Evolutionary conservation across 1,284 basidiomycete genomes (phyloP), one percentile per base, ranked within the genome.

Genomic region (Grifola frondosa): DNA sequence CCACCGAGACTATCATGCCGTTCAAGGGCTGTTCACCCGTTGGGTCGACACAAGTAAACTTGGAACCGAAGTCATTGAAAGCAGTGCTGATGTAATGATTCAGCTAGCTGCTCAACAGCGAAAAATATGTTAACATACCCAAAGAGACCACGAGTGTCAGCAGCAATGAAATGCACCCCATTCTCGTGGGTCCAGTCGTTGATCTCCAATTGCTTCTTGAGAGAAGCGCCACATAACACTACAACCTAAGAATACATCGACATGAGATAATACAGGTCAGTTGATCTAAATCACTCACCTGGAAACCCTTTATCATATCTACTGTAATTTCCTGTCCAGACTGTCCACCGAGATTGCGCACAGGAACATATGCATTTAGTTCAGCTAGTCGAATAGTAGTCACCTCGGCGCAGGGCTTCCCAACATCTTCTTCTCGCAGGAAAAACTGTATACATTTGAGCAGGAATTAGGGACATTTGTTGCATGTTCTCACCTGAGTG

Each of bases 1-100:
- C 84, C 21, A 97, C 80, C 38, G 91, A 90, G 12, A 95, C 94
- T 47, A 99, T 87, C 93, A 99, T 99, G 24, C 97, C 97, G 6
- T 81, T 80, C 43, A 97, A 74, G 9, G 96, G 89, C 60, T 93
- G 88, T 68, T 99, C 97, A 34, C 97, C 97, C 13, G 90, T 97
- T 6, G 94, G 84, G 63, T 99, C 97, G 26, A 95, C 91, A 61
- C 93, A 96, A 20, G 91, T 84, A 64, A 99, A 99, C 63, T 91
- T 89, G 30, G 84, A 69, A 5, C 97, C 97, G 62, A 99, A 98
- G 70, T 99, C 97, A 64, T 91, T 97, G 77, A 99, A 99, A 17
- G 90, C 87, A 45, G 88, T 84, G 13, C 91, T 94, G 59, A n/a
- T 29, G 31, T 15, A n/a, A 16, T n/a, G 17, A 22, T 20, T 29